Evolutionary conservation across 495 filamentous ascomycete genomes (phyloP).

Genomic region (Aspergillus indologenus): DNA sequence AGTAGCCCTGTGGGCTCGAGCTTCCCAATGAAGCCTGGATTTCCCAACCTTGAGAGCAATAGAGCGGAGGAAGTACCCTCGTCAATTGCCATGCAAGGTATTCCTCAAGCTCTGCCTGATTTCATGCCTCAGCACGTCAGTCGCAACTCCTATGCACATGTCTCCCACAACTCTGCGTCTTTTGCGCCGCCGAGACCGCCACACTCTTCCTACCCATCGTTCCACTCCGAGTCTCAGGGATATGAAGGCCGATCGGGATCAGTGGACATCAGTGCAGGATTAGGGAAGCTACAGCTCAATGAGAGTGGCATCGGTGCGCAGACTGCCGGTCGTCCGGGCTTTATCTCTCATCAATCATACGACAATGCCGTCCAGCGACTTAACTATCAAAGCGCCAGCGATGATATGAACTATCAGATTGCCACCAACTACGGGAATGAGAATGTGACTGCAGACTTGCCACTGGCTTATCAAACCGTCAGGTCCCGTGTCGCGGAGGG

Average conservation of each 20-base stretch:
- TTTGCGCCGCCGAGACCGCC: slow-evolving; percentile 31
- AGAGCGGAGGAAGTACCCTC: slow-evolving; percentile 30
- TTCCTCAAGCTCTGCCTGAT: slow-evolving; percentile 32
- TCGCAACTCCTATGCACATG: slow-evolving; percentile 34
- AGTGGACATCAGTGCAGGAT: slow-evolving; percentile 30
- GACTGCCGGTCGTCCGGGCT: slow-evolving; percentile 27
- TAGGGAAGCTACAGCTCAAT: slow-evolving; percentile 38
- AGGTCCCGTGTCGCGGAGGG: slow-evolving; percentile 26
- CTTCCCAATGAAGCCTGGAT: slow-evolving; percentile 33
- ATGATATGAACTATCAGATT: slow-evolving; percentile 31
- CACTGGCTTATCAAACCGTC: slow-evolving; percentile 26
- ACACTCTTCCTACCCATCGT: slow-evolving; percentile 39
- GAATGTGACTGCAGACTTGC: slow-evolving; percentile 27
- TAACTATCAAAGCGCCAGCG: slow-evolving; percentile 27
- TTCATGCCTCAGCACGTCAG: slow-evolving; percentile 27
- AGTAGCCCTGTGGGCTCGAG: slow-evolving; percentile 29
- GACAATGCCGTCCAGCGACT: slow-evolving; percentile 33
- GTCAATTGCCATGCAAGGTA: slow-evolving; percentile 28
- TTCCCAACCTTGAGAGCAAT: slow-evolving; percentile 28
- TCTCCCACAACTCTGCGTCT: slow-evolving; percentile 40
- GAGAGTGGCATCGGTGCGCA: slow-evolving; percentile 28
- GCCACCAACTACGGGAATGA: slow-evolving; percentile 26
- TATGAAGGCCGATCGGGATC: slow-evolving; percentile 34
- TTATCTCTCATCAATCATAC: slow-evolving; percentile 31
- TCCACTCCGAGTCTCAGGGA: slow-evolving; percentile 40